Evolutionary conservation across 1,139 yeast species (phyloP), one percentile per base, ranked within the genome.

Genomic region (Sugiyamaella neomexicana): DNA sequence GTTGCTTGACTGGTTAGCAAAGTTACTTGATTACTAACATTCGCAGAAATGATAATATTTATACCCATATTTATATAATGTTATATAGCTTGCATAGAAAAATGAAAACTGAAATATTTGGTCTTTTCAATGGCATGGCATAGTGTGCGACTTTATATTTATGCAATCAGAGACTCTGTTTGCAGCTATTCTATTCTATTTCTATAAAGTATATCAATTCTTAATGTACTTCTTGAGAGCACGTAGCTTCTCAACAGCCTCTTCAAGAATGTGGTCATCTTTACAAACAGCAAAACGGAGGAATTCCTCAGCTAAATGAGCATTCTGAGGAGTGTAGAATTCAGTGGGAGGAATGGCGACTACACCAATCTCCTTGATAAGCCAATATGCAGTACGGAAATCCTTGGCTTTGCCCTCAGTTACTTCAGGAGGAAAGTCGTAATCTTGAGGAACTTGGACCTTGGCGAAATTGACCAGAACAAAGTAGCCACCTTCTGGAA

Each of bases 281-380:
- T 93, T 93, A 77, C 99, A 93, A 15, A 93, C 95, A 13, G 99
- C 98, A 71, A 93, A 91, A 68, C 99, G 82, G 59, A 93, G 76
- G 68, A 90, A 82, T 63, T 88, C 86, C 67, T 90, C 96, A 52
- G 93, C 90, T 15, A 85, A 81, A 56, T 81, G 78, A 32, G 88
- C 91, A 57, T 81, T 80, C 69, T 87, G 84, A 46, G 81, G 78
- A 45, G 82, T 80, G 66, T 89, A 83, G 68, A 93, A 93, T 70
- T 91, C 99, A 4, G 97, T 86, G 31, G 98, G 98, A 10, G 99
- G 99, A 62, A 93, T 91, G 5, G 96, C 87, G 23, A 93, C 98
- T 45, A 93, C 95, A 4, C 99, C 99, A 55, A 93, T 72, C 68
- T 91, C 96, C 68, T 83, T 85, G 65, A 90, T 89, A 58, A 93